Evolutionary conservation across 1,284 basidiomycete species (phyloP).

Genomic region (Trichosporon coremiiforme): DNA sequence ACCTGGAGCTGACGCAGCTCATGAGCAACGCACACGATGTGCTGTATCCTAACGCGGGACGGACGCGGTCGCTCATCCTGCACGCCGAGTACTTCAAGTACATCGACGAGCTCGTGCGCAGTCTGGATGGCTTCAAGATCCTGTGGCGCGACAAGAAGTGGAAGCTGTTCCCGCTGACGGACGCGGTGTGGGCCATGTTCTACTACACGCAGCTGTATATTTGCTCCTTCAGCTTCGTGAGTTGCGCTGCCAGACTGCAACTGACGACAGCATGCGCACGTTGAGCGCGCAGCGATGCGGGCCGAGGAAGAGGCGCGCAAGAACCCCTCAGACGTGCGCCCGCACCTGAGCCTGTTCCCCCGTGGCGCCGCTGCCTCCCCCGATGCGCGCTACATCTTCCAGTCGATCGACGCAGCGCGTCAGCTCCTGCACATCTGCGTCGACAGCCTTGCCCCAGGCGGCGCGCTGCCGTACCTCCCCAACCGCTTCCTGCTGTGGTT

Average conservation of each 20-base stretch:
- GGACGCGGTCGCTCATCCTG: slow-evolving; percentile 51
- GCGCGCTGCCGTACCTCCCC: slow-evolving; percentile 54
- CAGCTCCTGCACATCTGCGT: slow-evolving; percentile 54
- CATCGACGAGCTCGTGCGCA: slow-evolving; percentile 53
- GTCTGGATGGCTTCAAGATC: slow-evolving; percentile 53
- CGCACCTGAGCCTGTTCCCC: slow-evolving; percentile 49
- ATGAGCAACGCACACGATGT: slow-evolving; percentile 56
- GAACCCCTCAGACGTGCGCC: slow-evolving; percentile 32
- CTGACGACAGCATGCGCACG: slow-evolving; percentile 53
- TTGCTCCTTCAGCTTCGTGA: slow-evolving; percentile 56
- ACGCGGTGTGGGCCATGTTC: slow-evolving; percentile 52
- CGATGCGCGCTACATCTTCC: slow-evolving; percentile 54
- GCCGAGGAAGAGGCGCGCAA: slow-evolving; percentile 46
- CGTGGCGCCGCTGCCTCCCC: slow-evolving; percentile 52
- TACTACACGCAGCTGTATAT: slow-evolving; percentile 54
- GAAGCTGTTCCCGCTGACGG: slow-evolving; percentile 47
- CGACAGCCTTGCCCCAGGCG: slow-evolving; percentile 51
- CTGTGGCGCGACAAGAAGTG: slow-evolving; percentile 52
- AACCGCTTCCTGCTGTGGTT: slow-evolving; percentile 55
- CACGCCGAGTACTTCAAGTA: slow-evolving; percentile 55
- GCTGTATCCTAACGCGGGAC: slow-evolving; percentile 53
- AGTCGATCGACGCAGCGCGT: slow-evolving; percentile 52
- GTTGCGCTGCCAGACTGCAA: slow-evolving; percentile 29
- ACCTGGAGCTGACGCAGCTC: slow-evolving; percentile 55
- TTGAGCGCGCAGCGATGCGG: slow-evolving; percentile 51